Evolutionary conservation across 1,139 yeast genomes (phyloP).

Genomic region (Kodamaea fungicola): DNA sequence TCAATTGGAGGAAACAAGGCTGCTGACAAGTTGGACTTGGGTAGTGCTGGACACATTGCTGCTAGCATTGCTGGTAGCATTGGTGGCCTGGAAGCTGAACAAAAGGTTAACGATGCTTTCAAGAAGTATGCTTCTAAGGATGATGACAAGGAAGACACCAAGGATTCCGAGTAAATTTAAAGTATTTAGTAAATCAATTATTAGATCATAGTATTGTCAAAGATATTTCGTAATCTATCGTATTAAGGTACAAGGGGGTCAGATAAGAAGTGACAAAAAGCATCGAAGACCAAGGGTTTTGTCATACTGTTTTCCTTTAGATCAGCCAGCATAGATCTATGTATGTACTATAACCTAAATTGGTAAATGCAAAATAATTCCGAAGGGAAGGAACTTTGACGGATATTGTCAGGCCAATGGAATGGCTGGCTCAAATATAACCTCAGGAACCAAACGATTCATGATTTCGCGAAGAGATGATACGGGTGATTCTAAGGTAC

Average conservation of each 20-base stretch:
- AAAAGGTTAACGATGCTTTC: slow-evolving; percentile 22
- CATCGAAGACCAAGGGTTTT: background rate
- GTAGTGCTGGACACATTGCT: slow-evolving; percentile 34
- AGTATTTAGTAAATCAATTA: too few species aligned
- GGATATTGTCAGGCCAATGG: background rate
- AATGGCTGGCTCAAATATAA: background rate
- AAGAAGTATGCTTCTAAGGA: too few species aligned
- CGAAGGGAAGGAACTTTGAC: background rate
- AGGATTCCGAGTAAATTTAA: too few species aligned
- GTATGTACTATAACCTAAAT: slow-evolving; percentile 5
- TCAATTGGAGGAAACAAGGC: slow-evolving; percentile 31
- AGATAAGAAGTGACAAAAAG: background rate
- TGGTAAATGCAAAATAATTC: slow-evolving; percentile 3
- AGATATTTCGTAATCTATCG: too few species aligned
- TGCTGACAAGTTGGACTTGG: slow-evolving; percentile 34
- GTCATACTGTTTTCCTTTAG: slow-evolving; percentile 1
- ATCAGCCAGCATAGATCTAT: slow-evolving; percentile 5
- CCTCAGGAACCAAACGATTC: too few species aligned
- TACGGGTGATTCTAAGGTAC: too few species aligned
- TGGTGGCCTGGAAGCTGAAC: slow-evolving; percentile 29
- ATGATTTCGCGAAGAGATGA: too few species aligned
- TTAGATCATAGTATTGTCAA: too few species aligned
- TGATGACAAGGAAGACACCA: too few species aligned
- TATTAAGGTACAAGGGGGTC: too few species aligned
- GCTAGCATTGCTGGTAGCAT: slow-evolving; percentile 34